Percentiles rank a stretch among this genome's conserved stretches.
These are phyloP conservation scores for Cynanchum wilfordii DNA, from an alignment of 257 asterid genomes.

Conservation along the genomic window DNA sequence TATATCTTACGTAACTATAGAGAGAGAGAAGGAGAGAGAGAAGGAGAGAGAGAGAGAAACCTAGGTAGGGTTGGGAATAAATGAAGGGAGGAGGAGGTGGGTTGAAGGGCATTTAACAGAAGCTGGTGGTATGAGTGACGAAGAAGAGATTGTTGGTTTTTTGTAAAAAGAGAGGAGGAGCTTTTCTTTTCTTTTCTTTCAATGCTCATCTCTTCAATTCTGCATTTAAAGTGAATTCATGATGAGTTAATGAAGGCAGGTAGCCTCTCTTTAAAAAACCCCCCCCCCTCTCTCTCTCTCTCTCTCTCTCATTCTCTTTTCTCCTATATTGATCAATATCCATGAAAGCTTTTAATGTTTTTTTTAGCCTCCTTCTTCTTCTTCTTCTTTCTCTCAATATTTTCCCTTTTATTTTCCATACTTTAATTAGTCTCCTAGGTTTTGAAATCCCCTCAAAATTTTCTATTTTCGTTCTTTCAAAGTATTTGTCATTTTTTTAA, in stretches of 20 bases:
- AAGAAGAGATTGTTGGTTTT: constrained; percentile 6
- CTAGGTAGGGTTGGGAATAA: background rate
- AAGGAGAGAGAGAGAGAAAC: no score
- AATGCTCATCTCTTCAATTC: constrained; percentile 36
- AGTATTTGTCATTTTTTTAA: no score
- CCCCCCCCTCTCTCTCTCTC: background rate
- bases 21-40: background rate
- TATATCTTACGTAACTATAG: background rate
- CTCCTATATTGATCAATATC: constrained; percentile 6
- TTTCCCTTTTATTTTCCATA: background rate
- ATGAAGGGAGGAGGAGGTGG: constrained; percentile 33
- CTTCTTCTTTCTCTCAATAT: background rate
- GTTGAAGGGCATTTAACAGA: constrained; percentile 28
- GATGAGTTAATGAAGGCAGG: constrained; percentile 40
- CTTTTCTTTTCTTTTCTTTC: constrained; percentile 8
- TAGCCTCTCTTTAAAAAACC: constrained; percentile 16
- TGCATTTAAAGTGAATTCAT: constrained; percentile 36
- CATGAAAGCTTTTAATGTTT: constrained; percentile 9
- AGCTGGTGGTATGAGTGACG: constrained; percentile 29
- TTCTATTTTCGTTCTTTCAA: no score
- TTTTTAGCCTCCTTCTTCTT: background rate
- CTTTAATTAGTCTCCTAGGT: no score
- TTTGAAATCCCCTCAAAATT: no score
- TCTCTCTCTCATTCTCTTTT: background rate
- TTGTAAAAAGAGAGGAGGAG: constrained; percentile 39